Percentiles rank a stretch among this genome's conserved stretches.
These are phyloP conservation scores for Phellopilus nigrolimitatus DNA, from an alignment of 1,284 basidiomycete genomes.

Conservation along the genomic window DNA sequence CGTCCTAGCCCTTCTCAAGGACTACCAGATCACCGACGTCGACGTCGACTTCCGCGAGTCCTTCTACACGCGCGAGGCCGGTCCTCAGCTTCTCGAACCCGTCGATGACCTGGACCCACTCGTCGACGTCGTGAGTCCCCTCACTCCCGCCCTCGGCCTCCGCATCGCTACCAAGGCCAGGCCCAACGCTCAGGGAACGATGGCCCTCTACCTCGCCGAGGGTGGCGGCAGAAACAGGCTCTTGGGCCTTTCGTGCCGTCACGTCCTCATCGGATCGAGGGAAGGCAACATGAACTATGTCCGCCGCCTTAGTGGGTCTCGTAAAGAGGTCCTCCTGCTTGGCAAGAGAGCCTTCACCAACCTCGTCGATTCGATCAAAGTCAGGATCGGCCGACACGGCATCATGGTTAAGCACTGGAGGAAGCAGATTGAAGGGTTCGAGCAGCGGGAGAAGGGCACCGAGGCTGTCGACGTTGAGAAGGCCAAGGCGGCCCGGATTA, in stretches of 20 bases:
- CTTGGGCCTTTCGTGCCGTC: slow-evolving; percentile 34
- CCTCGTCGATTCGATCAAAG: slow-evolving; percentile 30
- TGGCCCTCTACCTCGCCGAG: slow-evolving; percentile 36
- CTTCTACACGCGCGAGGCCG: slow-evolving; percentile 25
- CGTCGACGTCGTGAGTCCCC: slow-evolving; percentile 27
- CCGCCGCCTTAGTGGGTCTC: slow-evolving; percentile 27
- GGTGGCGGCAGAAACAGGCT: slow-evolving; percentile 34
- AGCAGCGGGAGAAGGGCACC: slow-evolving; percentile 6
- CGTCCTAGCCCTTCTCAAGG: slow-evolving; percentile 34
- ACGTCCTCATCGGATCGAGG: slow-evolving; percentile 30
- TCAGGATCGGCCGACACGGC: slow-evolving; percentile 22
- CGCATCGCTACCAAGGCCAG: slow-evolving; percentile 29
- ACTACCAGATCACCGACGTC: slow-evolving; percentile 32
- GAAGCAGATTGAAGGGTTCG: slow-evolving; percentile 23
- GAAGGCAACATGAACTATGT: slow-evolving; percentile 4
- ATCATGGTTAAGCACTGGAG: slow-evolving; percentile 17
- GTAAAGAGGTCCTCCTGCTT: slow-evolving; percentile 29
- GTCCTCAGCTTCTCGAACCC: slow-evolving; percentile 26
- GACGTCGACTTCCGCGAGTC: slow-evolving; percentile 40
- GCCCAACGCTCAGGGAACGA: slow-evolving; percentile 31
- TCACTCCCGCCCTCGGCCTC: slow-evolving; percentile 31
- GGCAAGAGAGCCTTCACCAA: slow-evolving; percentile 31
- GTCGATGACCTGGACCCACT: slow-evolving; percentile 23
- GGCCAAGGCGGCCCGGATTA: slow-evolving; percentile 23
- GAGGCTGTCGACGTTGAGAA: slow-evolving; percentile 25